These are phyloP conservation scores for Cercospora zeina DNA, from an alignment of 2,329 filamentous ascomycete genomes.

Conservation along the genomic window DNA sequence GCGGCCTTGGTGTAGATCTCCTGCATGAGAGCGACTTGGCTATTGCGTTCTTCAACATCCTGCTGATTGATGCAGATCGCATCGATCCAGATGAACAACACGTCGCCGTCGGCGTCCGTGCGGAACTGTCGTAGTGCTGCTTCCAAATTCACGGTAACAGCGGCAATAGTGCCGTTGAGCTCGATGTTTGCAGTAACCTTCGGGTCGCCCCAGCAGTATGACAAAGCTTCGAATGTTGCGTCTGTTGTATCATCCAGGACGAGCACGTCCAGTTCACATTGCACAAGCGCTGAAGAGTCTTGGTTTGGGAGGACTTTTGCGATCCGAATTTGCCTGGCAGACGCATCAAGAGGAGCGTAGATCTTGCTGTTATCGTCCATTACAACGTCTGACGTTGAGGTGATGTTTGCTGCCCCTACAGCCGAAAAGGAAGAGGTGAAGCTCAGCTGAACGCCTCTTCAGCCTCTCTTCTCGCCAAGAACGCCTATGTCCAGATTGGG, in stretches of 20 bases:
- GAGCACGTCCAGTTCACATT: not conserved
- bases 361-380: not conserved
- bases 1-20: constrained; percentile 15
- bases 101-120: not conserved
- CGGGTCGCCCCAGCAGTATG: constrained; percentile 19
- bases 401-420: not conserved
- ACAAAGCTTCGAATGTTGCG: constrained; percentile 13
- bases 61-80: constrained; percentile 27
- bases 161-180: not conserved
- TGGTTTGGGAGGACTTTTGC: not conserved
- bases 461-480: not conserved
- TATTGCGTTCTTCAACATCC: constrained; percentile 13
- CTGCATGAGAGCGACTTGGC: constrained; percentile 24
- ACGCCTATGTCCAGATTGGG: not conserved
- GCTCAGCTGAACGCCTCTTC: constrained; percentile 11
- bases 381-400: too few species aligned
- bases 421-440: not conserved
- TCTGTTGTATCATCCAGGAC: not conserved
- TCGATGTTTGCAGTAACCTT: not conserved
- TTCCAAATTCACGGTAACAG: constrained; percentile 3
- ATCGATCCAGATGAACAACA: constrained; percentile 22
- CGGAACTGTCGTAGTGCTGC: constrained; percentile 9
- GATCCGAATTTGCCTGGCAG: constrained; percentile 2
- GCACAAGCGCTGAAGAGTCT: not conserved
- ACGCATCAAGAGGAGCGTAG: constrained; percentile 1